phyloP scores from a whole-genome alignment of 441 rosid species.

The Erodium trifolium region DNA sequence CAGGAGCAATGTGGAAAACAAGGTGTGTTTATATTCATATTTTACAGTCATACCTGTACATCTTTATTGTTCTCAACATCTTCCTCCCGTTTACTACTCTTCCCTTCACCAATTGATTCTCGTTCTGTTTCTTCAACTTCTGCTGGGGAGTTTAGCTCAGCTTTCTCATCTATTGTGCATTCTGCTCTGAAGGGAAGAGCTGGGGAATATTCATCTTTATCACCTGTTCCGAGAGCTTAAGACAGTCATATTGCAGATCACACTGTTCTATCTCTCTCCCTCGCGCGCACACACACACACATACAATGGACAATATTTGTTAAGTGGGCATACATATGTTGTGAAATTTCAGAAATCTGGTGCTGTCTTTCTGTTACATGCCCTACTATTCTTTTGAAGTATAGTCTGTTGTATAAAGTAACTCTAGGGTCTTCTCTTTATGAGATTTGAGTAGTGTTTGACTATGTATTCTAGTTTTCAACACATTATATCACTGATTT shows the following conservation, averaged over 20 bases:
- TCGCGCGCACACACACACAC: neutral
- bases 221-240: constrained; percentile 22
- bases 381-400: neutral
- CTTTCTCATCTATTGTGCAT: constrained; percentile 9
- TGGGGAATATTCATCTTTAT: constrained; percentile 12
- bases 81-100: constrained; percentile 9
- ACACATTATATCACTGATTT: neutral
- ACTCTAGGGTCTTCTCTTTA: neutral
- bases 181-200: constrained; percentile 11
- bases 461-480: neutral
- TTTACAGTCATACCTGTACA: constrained; percentile 20
- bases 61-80: constrained; percentile 1
- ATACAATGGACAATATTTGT: neutral
- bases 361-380: neutral
- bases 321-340: neutral
- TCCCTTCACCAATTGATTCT: constrained; percentile 16
- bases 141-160: constrained; percentile 15
- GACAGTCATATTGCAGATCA: constrained; percentile 1
- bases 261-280: neutral
- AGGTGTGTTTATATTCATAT: neutral
- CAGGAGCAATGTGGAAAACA: neutral
- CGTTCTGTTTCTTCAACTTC: constrained; percentile 14
- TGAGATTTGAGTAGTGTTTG: neutral
- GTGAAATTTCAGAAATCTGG: neutral
- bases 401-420: neutral